These are phyloP conservation scores for Paspalum notatum DNA, from an alignment of 176 grass and related monocot species.

Conservation along the genomic window DNA sequence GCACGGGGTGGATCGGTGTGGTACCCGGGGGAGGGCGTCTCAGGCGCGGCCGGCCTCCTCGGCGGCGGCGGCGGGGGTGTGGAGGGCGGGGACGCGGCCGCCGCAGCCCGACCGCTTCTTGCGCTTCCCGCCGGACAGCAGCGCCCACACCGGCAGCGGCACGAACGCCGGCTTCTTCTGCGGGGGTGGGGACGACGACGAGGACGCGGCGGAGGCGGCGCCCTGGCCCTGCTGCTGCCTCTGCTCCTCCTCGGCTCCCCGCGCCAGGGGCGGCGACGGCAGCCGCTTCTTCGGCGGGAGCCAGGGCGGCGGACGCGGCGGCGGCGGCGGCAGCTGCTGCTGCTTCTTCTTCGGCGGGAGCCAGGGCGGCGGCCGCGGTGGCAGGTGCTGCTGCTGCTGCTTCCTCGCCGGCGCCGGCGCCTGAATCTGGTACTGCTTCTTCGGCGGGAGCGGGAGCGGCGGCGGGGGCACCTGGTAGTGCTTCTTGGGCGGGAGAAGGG, in stretches of 20 bases:
- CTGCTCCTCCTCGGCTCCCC: neutral
- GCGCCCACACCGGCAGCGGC: conserved; percentile 35
- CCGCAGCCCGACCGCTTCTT: conserved; percentile 56
- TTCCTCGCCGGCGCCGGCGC: too few relatives aligned
- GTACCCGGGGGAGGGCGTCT: neutral
- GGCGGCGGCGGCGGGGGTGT: conserved; percentile 1
- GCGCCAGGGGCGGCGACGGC: neutral
- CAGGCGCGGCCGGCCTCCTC: conserved; percentile 43
- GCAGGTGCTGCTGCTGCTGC: neutral
- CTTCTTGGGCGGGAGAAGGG: conserved; percentile 23
- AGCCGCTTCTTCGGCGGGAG: conserved; percentile 26
- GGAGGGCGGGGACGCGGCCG: conserved; percentile 32
- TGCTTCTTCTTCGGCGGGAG: conserved; percentile 14
- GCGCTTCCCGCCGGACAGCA: conserved; percentile 34
- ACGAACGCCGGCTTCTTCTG: conserved; percentile 2
- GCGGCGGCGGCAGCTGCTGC: neutral
- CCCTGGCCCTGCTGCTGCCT: too few relatives aligned
- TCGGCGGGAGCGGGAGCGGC: neutral
- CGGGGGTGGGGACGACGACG: neutral
- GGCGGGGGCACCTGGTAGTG: neutral
- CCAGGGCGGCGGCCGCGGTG: neutral
- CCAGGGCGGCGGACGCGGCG: neutral
- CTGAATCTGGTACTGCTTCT: neutral
- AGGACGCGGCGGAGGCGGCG: too few relatives aligned
- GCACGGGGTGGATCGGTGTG: too few relatives aligned